phyloP scores from a whole-genome alignment of 257 asterid genomes.

The Plectranthus barbatus region DNA sequence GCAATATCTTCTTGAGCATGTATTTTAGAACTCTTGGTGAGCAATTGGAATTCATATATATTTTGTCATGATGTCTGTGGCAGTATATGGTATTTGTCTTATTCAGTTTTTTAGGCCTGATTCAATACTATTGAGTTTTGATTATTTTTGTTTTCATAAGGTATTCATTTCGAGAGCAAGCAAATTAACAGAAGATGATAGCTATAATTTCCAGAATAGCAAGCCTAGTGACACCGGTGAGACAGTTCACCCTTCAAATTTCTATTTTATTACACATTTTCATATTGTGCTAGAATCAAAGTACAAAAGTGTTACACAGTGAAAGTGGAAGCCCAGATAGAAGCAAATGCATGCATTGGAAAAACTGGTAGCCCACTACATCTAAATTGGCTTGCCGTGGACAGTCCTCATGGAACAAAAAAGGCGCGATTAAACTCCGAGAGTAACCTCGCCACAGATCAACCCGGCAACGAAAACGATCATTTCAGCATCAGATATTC shows the following conservation, averaged over 20 bases:
- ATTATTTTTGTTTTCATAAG: slow-evolving; percentile 24
- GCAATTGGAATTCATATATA: background rate
- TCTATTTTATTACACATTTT: background rate
- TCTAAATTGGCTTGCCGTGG: slow-evolving; percentile 4
- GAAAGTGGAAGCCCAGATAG: slow-evolving; percentile 17
- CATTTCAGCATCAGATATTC: slow-evolving; percentile 24
- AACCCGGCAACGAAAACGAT: slow-evolving; percentile 11
- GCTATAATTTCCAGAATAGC: slow-evolving; percentile 23
- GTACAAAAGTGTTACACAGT: slow-evolving; percentile 10
- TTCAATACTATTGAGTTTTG: background rate
- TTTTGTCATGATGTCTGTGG: background rate
- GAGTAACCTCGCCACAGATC: slow-evolving; percentile 4
- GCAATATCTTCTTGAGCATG: background rate
- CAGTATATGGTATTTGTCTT: background rate
- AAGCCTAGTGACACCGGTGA: slow-evolving; percentile 19
- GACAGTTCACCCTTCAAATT: background rate
- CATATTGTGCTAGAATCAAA: slow-evolving; percentile 1
- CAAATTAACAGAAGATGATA: slow-evolving; percentile 37
- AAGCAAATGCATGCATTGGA: slow-evolving; percentile 11
- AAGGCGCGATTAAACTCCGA: slow-evolving; percentile 8
- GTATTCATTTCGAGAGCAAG: slow-evolving; percentile 44
- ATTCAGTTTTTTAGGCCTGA: background rate
- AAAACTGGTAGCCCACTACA: background rate
- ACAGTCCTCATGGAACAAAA: slow-evolving; percentile 13
- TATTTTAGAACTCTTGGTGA: background rate